phyloP scores from a whole-genome alignment of 805 yeast species.

The Citeromyces matritensis region DNA sequence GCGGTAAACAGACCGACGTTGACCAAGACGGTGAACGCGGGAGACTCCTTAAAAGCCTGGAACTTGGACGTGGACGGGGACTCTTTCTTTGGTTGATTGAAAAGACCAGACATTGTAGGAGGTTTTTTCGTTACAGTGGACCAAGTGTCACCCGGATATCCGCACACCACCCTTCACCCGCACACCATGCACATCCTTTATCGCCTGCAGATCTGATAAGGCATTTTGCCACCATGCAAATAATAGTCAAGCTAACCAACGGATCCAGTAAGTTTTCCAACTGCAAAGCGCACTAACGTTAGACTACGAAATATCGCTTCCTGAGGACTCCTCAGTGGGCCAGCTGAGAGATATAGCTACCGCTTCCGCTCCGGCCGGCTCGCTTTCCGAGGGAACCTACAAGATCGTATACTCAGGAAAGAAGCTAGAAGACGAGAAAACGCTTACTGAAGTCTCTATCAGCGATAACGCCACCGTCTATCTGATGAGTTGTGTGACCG shows the following conservation, averaged over 20 bases:
- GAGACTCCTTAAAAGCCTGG: conserved; percentile 43
- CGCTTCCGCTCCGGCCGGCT: conserved; percentile 17
- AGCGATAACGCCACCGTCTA: conserved; percentile 12
- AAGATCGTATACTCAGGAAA: conserved; percentile 18
- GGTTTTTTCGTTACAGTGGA: no score
- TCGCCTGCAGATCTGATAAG: no score
- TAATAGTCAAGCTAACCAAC: conserved; percentile 11
- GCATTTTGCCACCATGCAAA: no score
- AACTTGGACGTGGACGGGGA: conserved; percentile 13
- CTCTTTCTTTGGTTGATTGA: conserved; percentile 9
- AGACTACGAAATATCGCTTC: conserved; percentile 27
- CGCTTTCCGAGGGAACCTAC: conserved; percentile 3
- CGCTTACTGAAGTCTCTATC: conserved; percentile 13
- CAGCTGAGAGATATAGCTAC: conserved; percentile 31
- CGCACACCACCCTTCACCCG: no score
- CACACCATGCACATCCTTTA: no score
- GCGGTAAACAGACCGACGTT: conserved; percentile 52
- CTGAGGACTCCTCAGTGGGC: conserved; percentile 35
- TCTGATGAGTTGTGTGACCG: conserved; percentile 8
- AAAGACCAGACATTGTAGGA: conserved; percentile 15
- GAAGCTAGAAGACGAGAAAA: conserved; percentile 12
- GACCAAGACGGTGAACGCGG: conserved; percentile 47
- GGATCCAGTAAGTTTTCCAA: conserved; percentile 5
- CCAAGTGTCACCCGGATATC: no score
- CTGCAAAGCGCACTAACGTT: no score